Conservation (phyloP, 2,329 filamentous ascomycete species). For the Dendrostoma leiphaemia region DNA sequence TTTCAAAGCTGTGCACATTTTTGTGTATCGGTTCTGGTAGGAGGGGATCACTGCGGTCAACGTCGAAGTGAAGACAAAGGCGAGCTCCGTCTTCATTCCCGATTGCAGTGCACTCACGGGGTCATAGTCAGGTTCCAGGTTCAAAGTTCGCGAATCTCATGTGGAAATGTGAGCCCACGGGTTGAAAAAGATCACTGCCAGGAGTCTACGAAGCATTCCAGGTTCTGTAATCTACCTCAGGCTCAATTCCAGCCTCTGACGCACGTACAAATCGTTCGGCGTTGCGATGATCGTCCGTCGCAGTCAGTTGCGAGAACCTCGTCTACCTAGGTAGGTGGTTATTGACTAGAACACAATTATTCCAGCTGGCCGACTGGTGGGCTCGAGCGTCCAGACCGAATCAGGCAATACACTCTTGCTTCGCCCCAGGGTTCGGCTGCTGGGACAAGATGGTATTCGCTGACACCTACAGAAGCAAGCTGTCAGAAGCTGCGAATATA, state of each 20-base stretch:
- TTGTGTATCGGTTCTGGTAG: neutral
- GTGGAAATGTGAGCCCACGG: neutral
- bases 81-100: neutral
- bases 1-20: neutral
- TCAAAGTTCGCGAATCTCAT: neutral
- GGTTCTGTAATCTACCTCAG: too few relatives aligned
- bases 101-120: neutral
- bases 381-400: neutral
- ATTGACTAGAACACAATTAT: neutral
- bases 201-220: neutral
- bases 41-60: neutral
- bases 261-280: neutral
- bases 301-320: neutral
- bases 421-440: too few relatives aligned
- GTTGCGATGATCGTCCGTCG: neutral
- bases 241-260: neutral
- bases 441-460: too few relatives aligned
- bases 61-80: neutral
- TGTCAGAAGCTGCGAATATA: too few relatives aligned
- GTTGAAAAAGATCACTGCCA: conserved; percentile 3
- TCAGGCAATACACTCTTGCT: neutral
- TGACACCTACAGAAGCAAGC: too few relatives aligned
- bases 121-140: too few relatives aligned
- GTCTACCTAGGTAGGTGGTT: neutral
- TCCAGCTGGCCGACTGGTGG: neutral